A percentile compares a stretch with the other conserved stretches of the same genome.
These are phyloP conservation scores for Ogataea hybrid DNA, from an alignment of 1,139 yeast species.

Conservation along the genomic window DNA sequence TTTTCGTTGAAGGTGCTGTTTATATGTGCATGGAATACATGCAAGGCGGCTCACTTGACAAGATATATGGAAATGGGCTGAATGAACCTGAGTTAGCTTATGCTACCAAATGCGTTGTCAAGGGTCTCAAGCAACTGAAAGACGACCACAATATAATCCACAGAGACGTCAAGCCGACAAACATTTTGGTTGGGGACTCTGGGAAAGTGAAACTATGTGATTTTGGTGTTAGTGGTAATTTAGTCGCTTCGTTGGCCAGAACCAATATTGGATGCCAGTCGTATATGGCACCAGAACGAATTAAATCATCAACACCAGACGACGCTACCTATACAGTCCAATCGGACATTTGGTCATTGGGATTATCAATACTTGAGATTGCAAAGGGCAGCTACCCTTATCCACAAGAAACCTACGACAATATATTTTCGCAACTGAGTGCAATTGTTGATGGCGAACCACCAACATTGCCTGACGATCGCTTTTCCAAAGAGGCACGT, in stretches of 20 bases:
- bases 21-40: conserved; percentile 98
- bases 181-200: conserved; percentile 71
- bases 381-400: conserved; percentile 93
- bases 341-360: conserved; percentile 95
- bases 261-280: conserved; percentile 98
- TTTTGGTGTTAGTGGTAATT: conserved; percentile 94
- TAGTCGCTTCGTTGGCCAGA: conserved; percentile 92
- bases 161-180: conserved; percentile 97
- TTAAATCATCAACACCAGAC: conserved; percentile 60
- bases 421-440: conserved; percentile 87
- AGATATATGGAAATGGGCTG: conserved; percentile 68
- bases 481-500: conserved; percentile 73
- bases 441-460: conserved; percentile 98
- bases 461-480: conserved; percentile 61
- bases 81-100: conserved; percentile 79
- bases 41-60: conserved; percentile 97
- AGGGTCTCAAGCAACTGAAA: conserved; percentile 81
- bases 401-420: conserved; percentile 89
- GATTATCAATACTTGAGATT: conserved; percentile 82
- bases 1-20: conserved; percentile 96
- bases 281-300: conserved; percentile 99
- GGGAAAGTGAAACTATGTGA: conserved; percentile 94
- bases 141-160: conserved; percentile 91
- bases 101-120: conserved; percentile 76
- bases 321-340: conserved; percentile 88